Base-by-base conservation (phyloP, 2,329 filamentous ascomycete genomes). In the Hypomyces rosellus region DNA sequence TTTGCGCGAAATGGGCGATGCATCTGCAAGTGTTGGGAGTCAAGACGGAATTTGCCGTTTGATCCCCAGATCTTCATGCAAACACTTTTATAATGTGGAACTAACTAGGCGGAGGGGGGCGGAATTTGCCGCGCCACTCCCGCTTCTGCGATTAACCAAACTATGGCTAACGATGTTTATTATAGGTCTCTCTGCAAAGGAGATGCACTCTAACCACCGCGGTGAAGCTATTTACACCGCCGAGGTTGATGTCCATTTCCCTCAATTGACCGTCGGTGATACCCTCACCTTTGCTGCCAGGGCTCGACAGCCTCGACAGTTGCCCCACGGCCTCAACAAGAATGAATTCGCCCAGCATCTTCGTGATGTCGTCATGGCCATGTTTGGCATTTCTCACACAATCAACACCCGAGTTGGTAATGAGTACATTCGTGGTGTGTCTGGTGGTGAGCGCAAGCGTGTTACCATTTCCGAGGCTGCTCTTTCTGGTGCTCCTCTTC, bases 181-280 rank as follows among this genome's bases (percentile, higher is more conserved):
- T 36, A 22, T 18, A 76, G 81, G 84, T 57, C 76, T 89, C 60
- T 72, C 80, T 3, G 77, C 87, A 50, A 70, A 87, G 61, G 80
- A 89, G 63, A 92, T 93, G 86, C 81, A 87, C 69, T 81, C 80
- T 11, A 74, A 80, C 54, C 90, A 92, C 70, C 84, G 87, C 25
- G 89, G 89, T 57, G 89, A 95, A 69, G 87, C 87, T 54, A 91
- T 93, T 65, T 93, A 93, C 69, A 91, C 87, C 0, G 87, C 87
- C 52, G 88, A 93, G 66, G 84, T 88, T 34, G 89, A 95, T 63
- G 84, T 87, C 4, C 87, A 91, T 68, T 91, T 91, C 62, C 86
- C 87, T 12, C 80, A 84, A 69, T 69, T 93, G 59, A 84, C 80
- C 2, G 88, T 92, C 40, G 86, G 86, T 46, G 85, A 92, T 60